A percentile compares a stretch with the other conserved stretches of the same genome.
Conservation (phyloP, 1,284 basidiomycete genomes). For the Ganoderma multipileum region DNA sequence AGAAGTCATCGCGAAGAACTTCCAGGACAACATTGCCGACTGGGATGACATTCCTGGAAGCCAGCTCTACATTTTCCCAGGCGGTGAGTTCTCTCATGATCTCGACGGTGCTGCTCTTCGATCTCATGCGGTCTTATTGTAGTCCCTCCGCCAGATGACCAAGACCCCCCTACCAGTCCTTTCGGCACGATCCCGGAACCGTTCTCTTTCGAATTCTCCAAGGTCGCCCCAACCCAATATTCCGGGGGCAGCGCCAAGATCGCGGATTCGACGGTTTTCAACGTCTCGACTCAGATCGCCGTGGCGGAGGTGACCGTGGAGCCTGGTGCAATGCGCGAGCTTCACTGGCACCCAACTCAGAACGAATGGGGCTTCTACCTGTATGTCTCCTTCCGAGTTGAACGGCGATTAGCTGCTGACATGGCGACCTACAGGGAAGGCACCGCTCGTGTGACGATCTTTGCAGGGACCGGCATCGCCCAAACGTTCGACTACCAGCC, state of each 20-base stretch:
- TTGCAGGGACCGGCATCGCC: slow-evolving; percentile 65
- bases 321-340: slow-evolving; percentile 58
- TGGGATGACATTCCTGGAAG: slow-evolving; percentile 59
- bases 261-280: slow-evolving; percentile 59
- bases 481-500: slow-evolving; percentile 72
- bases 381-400: slow-evolving; percentile 18
- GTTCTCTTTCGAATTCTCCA: slow-evolving; percentile 59
- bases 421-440: slow-evolving; percentile 50
- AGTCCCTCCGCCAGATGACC: slow-evolving; percentile 48
- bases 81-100: slow-evolving; percentile 48
- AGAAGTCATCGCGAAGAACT: slow-evolving; percentile 74
- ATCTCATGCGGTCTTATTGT: not conserved
- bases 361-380: slow-evolving; percentile 54
- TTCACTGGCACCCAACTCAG: slow-evolving; percentile 69
- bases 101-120: slow-evolving; percentile 32
- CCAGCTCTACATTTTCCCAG: slow-evolving; percentile 64
- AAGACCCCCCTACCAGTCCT: slow-evolving; percentile 50
- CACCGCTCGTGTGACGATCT: slow-evolving; percentile 64
- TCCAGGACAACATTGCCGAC: slow-evolving; percentile 57
- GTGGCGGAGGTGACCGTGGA: slow-evolving; percentile 71
- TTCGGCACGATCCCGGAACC: slow-evolving; percentile 53
- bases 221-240: slow-evolving; percentile 53
- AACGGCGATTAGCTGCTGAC: not conserved
- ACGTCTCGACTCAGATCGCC: slow-evolving; percentile 61
- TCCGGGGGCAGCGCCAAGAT: slow-evolving; percentile 69